Evolutionary conservation across 83 land plant species (phyloP).

Genomic region (Picea abies): DNA sequence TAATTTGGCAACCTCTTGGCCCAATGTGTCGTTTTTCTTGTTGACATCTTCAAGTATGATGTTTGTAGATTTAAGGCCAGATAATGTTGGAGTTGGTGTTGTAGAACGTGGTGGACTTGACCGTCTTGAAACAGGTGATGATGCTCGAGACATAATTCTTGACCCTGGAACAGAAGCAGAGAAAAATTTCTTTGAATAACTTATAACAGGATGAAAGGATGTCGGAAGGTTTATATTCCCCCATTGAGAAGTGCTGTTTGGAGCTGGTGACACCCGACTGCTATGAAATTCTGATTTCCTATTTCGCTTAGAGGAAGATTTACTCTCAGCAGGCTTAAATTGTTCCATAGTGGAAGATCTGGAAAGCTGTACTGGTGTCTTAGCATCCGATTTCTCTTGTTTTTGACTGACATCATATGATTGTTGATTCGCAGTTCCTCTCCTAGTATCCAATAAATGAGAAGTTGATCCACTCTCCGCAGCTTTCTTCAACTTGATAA

Average conservation of each 20-base stretch:
- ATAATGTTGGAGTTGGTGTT: conserved; percentile 28
- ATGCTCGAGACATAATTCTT: conserved; percentile 50
- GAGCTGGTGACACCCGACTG: conserved; percentile 26
- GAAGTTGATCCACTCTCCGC: conserved; percentile 28
- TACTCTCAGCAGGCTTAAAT: conserved; percentile 28
- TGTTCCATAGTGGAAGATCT: conserved; percentile 45
- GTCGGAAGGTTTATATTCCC: conserved; percentile 23
- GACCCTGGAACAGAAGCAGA: conserved; percentile 60
- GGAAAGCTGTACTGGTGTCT: conserved; percentile 26
- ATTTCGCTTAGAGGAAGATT: conserved; percentile 18
- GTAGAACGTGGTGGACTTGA: conserved; percentile 57
- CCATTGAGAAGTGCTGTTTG: conserved; percentile 21
- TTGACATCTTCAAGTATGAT: conserved; percentile 32
- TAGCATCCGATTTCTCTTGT: conserved; percentile 26
- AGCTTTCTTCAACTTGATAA: conserved; percentile 54
- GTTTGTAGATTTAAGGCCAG: conserved; percentile 29
- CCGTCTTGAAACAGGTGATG: conserved; percentile 59
- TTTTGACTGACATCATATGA: conserved; percentile 31
- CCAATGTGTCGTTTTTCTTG: conserved; percentile 43
- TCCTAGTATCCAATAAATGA: conserved; percentile 21
- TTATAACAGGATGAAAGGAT: conserved; percentile 20
- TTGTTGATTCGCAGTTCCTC: conserved; percentile 25
- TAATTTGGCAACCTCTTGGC: conserved; percentile 52
- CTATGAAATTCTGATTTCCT: conserved; percentile 25
- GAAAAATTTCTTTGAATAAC: conserved; percentile 31